Conservation (phyloP, 1,139 yeast genomes). For the Suhomyces kunorum region DNA sequence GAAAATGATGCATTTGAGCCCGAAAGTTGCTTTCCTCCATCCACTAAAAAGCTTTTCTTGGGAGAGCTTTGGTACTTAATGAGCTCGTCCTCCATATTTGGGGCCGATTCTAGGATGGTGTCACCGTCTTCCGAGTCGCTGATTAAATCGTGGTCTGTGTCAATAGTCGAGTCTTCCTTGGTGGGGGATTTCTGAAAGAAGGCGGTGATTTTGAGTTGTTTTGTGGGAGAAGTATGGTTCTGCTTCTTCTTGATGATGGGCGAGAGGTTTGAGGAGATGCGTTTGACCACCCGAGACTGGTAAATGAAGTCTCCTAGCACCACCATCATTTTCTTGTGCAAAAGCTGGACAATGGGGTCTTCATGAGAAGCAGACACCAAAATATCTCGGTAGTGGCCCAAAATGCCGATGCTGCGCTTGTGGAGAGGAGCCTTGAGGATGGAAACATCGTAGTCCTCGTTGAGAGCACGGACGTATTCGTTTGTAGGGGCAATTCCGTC, state of each 20-base stretch:
- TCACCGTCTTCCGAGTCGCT: conserved; percentile 33
- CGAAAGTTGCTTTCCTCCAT: conserved; percentile 15
- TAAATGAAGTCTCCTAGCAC: conserved; percentile 16
- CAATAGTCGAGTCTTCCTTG: conserved; percentile 2
- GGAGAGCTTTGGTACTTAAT: conserved; percentile 16
- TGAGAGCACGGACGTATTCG: conserved; percentile 22
- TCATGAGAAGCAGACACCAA: neutral
- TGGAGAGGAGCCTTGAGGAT: conserved; percentile 25
- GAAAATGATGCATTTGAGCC: conserved; percentile 22
- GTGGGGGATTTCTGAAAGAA: conserved; percentile 15
- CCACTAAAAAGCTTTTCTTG: conserved; percentile 6
- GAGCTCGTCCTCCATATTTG: conserved; percentile 24
- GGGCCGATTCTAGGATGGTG: conserved; percentile 11
- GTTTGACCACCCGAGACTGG: conserved; percentile 11
- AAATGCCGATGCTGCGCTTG: conserved; percentile 23
- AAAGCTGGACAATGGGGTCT: conserved; percentile 6
- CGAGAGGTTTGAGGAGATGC: conserved; percentile 6
- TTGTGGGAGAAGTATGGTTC: conserved; percentile 12
- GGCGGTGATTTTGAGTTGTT: conserved; percentile 16
- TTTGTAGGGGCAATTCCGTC: conserved; percentile 24
- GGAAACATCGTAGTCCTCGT: conserved; percentile 23
- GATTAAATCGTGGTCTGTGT: conserved; percentile 18
- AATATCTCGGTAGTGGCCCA: conserved; percentile 18
- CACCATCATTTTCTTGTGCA: conserved; percentile 9
- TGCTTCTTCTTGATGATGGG: conserved; percentile 11